Base-by-base conservation (phyloP, 768 basidiomycete genomes). In the Kwoniella dendrophila region DNA sequence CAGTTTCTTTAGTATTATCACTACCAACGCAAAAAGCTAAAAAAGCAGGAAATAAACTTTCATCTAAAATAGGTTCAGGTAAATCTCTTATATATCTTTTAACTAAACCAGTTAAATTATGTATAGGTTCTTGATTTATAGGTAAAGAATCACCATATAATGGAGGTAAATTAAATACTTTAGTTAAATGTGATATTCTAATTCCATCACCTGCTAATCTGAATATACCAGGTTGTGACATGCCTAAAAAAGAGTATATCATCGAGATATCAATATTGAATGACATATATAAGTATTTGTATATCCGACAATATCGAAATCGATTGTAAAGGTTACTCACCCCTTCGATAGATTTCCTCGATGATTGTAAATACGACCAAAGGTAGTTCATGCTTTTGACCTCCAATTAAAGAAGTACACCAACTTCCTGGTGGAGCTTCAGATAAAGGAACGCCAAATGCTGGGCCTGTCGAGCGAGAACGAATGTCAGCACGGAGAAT, bases 81-180 rank as follows among this genome's bases (percentile, higher is more conserved):
- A 86, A 78, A 53, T 81, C 79, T 18, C 81, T 80, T 55, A 86
- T 78, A 63, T 82, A 86, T 1, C 81, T 80, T 12, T 82, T 81
- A 26, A 86, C 69, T 18, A 75, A 56, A 11, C 72, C 70, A 18
- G 71, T 70, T n/a, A 75, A 64, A 48, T 73, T 73, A 51, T 73
- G 69, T 34, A 73, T 63, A 14, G 74, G 62, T 55, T 73, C 69
- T 32, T 55, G 41, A 49, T 63, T 32, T 47, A 69, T 55, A 22
- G 62, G 32, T 41, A 69, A 48, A 3, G 61, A 63, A 43, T 69
- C 71, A 29, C 74, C 74, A 54, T 71, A 75, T n/a, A 70, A 59
- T 4, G 74, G 74, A 1, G 71, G 70, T 12, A 66, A 45, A 50
- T 73, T 71, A 66, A 67, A 75, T 12, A 63, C 52, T 40, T 71